A percentile compares a stretch with the other conserved stretches of the same genome.
Evolutionary conservation across 257 asterid genomes (phyloP).

Genomic region (Forsythia viridissima): DNA sequence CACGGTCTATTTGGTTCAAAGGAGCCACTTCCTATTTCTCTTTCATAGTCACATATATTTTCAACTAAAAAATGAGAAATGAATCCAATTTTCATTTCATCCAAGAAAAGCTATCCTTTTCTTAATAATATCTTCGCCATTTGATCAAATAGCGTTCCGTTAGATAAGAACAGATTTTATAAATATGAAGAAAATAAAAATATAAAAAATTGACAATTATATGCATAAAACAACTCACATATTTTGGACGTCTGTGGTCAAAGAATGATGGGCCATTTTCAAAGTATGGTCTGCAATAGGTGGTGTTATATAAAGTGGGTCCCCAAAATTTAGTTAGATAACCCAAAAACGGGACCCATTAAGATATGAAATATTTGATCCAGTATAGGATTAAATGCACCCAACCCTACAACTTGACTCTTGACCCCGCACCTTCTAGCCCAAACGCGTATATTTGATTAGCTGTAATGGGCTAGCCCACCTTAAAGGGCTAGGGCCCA

Average conservation of each 20-base stretch:
- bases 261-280: conserved; percentile 9
- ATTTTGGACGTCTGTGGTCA: conserved; percentile 22
- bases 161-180: no score
- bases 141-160: no score
- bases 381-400: conserved; percentile 26
- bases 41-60: no score
- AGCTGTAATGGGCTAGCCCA: conserved; percentile 34
- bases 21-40: no score
- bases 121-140: no score
- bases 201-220: no score
- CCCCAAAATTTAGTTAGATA: conserved; percentile 28
- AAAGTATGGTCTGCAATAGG: conserved; percentile 5
- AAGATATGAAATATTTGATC: conserved; percentile 12
- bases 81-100: no score
- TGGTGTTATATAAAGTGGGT: not conserved
- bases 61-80: no score
- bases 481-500: conserved; percentile 11
- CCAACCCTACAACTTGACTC: conserved; percentile 19
- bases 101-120: no score
- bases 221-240: no score
- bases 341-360: conserved; percentile 32
- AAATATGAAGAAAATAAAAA: no score
- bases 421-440: conserved; percentile 10
- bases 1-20: no score
- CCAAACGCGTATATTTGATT: conserved; percentile 27